Evolutionary conservation across 495 filamentous ascomycete species (phyloP), one percentile per base, ranked within the genome.

Genomic region (Niebla homalea): DNA sequence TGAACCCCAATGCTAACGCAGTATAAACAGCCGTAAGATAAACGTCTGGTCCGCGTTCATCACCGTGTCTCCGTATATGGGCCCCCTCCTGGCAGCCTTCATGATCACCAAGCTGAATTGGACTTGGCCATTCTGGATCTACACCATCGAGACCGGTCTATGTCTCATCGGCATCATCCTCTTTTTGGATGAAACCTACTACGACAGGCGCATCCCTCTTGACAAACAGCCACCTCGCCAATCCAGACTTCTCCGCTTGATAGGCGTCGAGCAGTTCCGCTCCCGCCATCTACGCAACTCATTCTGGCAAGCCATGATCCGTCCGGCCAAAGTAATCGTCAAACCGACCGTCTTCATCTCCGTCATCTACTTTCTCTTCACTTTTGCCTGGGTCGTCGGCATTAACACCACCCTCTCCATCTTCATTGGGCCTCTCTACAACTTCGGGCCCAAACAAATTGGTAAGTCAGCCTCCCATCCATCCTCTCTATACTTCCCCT

Each of bases 351-450:
- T 70, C 21, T 59, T 69, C 35, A 50, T 67, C 0, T 52, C 55
- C 1, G 55, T 53, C 32, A n/a, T 63, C 29, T 70, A 69, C 53
- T 69, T 68, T 51, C 51, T 63, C 29, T 55, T 59, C 29, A 64
- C 53, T 29, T 68, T 68, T 52, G 64, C 66, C 18, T 67, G 67
- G 66, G 64, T 62, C 12, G 59, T 67, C n/a, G 64, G 66, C 6
- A 65, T 70, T 55, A 70, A 70, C 50, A 65, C 66, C n/a, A 68
- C 66, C 16, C 54, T 62, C 3, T 55, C 59, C 41, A 63, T 70
- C 37, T 66, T 67, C 37, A 43, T 70, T 14, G 57, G 59, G 2
- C 59, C 64, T 4, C 52, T 59, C 8, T 70, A 70, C 56, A 36
- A 53, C 22, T 60, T 60, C 42, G 51, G 52, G 0, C 39, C 48